Conservation (phyloP, 2,329 filamentous ascomycete species). For the Teratosphaeria viscida region DNA sequence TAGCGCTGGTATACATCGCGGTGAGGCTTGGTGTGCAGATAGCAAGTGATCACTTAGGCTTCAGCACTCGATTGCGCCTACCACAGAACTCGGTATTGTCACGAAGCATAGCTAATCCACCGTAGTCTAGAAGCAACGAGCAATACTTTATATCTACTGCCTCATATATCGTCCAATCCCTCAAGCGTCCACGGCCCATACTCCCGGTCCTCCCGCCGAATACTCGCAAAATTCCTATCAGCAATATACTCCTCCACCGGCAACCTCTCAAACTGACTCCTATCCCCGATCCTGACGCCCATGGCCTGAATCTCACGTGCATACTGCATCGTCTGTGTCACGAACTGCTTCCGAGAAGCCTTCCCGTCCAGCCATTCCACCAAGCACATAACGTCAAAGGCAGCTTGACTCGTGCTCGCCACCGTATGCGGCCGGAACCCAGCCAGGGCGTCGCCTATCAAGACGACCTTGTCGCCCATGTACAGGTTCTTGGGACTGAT, state of each 20-base stretch:
- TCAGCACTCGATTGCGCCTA: too few species aligned
- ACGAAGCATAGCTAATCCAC: too few species aligned
- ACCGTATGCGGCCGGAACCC: conserved; percentile 37
- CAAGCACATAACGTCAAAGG: conserved; percentile 32
- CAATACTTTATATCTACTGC: too few species aligned
- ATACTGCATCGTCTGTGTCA: conserved; percentile 28
- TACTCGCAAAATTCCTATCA: conserved; percentile 13
- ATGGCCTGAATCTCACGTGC: conserved; percentile 29
- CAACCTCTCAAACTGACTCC: conserved; percentile 31
- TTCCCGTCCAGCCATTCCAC: conserved; percentile 32
- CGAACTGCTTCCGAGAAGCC: conserved; percentile 27
- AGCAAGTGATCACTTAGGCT: too few species aligned
- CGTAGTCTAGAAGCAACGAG: neutral
- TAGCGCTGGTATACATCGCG: too few species aligned
- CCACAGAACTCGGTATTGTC: too few species aligned
- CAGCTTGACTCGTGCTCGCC: conserved; percentile 36
- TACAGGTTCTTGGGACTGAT: conserved; percentile 30
- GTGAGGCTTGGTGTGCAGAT: too few species aligned
- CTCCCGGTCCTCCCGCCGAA: conserved; percentile 4
- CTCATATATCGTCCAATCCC: conserved; percentile 6
- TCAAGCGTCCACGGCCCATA: conserved; percentile 7
- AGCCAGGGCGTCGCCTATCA: conserved; percentile 38
- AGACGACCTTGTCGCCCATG: conserved; percentile 31
- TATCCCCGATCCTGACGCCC: conserved; percentile 30
- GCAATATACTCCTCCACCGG: conserved; percentile 29